phyloP scores from a whole-genome alignment of 2,329 filamentous ascomycete species.

The Drechmeria coniospora region DNA sequence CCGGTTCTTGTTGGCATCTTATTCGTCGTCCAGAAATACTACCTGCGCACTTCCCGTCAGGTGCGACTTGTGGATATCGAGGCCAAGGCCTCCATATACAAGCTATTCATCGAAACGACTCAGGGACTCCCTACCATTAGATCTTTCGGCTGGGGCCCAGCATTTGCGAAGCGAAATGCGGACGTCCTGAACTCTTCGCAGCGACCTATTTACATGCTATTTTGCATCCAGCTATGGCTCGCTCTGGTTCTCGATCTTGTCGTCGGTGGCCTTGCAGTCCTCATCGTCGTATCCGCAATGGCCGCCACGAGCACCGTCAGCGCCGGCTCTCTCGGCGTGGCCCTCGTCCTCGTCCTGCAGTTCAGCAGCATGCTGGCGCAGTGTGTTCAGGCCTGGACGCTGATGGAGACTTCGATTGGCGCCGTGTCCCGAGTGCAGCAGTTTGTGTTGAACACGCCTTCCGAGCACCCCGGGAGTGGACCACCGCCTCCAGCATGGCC shows the following conservation, averaged over 20 bases:
- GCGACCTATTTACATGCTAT: constrained; percentile 23
- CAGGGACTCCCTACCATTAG: constrained; percentile 14
- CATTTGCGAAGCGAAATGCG: constrained; percentile 6
- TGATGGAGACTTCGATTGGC: constrained; percentile 17
- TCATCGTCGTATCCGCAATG: constrained; percentile 28
- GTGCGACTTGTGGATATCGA: constrained; percentile 14
- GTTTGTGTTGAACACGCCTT: constrained; percentile 13
- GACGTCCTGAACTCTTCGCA: constrained; percentile 17
- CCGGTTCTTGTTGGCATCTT: constrained; percentile 8
- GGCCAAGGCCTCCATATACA: constrained; percentile 12
- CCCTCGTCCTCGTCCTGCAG: constrained; percentile 12
- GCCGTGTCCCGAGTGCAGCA: constrained; percentile 19
- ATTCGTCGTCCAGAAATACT: constrained; percentile 9
- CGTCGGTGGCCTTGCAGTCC: constrained; percentile 27
- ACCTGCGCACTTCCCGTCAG: constrained; percentile 15
- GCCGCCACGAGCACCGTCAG: constrained; percentile 10
- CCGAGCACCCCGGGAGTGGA: constrained; percentile 4
- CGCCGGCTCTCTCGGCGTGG: constrained; percentile 13
- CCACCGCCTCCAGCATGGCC: constrained; percentile 15
- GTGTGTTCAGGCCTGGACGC: constrained; percentile 17
- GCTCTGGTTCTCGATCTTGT: constrained; percentile 28
- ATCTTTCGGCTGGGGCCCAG: constrained; percentile 13
- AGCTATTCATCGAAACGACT: constrained; percentile 11
- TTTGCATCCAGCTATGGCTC: constrained; percentile 33
- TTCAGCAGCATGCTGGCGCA: constrained; percentile 13